A percentile compares a stretch with the other conserved stretches of the same genome.
phyloP scores from a whole-genome alignment of 768 basidiomycete species.

The Psilocybe cyanescens region DNA sequence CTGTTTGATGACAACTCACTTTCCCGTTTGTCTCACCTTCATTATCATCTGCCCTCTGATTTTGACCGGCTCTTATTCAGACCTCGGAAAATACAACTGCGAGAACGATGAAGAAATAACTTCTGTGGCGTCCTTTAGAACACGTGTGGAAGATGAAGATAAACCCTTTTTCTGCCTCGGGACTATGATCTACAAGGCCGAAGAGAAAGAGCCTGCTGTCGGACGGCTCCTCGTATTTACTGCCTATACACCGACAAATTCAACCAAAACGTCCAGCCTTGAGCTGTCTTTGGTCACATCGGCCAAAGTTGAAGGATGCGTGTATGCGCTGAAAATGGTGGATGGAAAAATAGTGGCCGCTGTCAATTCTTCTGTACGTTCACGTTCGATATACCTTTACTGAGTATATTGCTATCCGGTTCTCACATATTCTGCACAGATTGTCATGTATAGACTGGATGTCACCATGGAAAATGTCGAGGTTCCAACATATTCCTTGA shows the following conservation, averaged over 20 bases:
- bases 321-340: slow-evolving; percentile 62
- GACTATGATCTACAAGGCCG: slow-evolving; percentile 41
- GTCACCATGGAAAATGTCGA: slow-evolving; percentile 29
- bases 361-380: slow-evolving; percentile 75
- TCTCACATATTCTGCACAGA: slow-evolving; percentile 27
- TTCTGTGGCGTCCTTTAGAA: slow-evolving; percentile 45
- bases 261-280: slow-evolving; percentile 26
- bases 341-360: slow-evolving; percentile 64
- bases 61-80: slow-evolving; percentile 28
- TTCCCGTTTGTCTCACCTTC: slow-evolving; percentile 47
- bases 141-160: slow-evolving; percentile 29
- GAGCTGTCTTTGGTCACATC: slow-evolving; percentile 47
- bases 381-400: too few species aligned
- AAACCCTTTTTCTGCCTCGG: slow-evolving; percentile 55
- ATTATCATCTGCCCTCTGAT: not conserved
- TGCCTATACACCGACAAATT: slow-evolving; percentile 29
- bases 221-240: slow-evolving; percentile 69
- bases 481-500: slow-evolving; percentile 38
- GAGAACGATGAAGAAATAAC: slow-evolving; percentile 66
- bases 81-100: slow-evolving; percentile 50
- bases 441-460: slow-evolving; percentile 51
- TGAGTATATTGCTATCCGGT: too few species aligned
- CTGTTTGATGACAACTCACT: slow-evolving; percentile 70
- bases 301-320: slow-evolving; percentile 60
- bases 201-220: slow-evolving; percentile 52